Percentiles rank a stretch among this genome's conserved stretches.
phyloP scores from a whole-genome alignment of 805 yeast genomes.

The Zygoascus biomembranicola region DNA sequence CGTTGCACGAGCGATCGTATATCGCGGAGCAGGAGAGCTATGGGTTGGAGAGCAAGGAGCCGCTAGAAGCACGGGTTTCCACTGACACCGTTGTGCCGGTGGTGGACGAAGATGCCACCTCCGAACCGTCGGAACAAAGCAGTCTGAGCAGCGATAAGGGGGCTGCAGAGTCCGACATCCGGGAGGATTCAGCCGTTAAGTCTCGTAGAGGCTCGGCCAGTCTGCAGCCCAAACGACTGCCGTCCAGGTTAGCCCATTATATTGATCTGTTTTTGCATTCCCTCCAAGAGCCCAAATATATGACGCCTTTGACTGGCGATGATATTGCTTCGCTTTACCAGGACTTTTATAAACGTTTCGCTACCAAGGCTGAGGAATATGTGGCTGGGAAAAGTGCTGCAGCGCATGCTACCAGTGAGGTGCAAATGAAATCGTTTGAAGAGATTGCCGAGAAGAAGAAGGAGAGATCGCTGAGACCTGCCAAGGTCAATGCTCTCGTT shows the following conservation, averaged over 20 bases:
- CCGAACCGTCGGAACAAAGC: background rate
- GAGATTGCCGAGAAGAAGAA: slow-evolving; percentile 28
- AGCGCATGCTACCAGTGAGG: slow-evolving; percentile 12
- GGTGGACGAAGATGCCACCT: background rate
- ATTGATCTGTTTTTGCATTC: slow-evolving; percentile 22
- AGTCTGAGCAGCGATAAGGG: background rate
- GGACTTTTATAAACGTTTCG: slow-evolving; percentile 30
- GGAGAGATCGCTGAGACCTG: slow-evolving; percentile 21
- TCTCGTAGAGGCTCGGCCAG: background rate
- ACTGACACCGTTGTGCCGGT: background rate
- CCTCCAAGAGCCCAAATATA: slow-evolving; percentile 31
- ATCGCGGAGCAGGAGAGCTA: slow-evolving; percentile 2
- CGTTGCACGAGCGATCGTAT: slow-evolving; percentile 1
- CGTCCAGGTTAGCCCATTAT: slow-evolving; percentile 10
- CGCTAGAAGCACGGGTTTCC: background rate
- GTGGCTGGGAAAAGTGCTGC: slow-evolving; percentile 10
- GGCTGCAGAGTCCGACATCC: background rate
- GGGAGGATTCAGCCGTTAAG: background rate
- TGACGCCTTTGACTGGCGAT: slow-evolving; percentile 30
- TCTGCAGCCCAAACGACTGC: slow-evolving; percentile 5
- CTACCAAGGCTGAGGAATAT: slow-evolving; percentile 21
- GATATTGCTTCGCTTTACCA: slow-evolving; percentile 34
- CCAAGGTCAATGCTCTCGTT: slow-evolving; percentile 17
- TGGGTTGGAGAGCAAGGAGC: background rate
- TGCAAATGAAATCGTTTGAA: slow-evolving; percentile 27